Evolutionary conservation across 2,329 filamentous ascomycete genomes (phyloP).

Genomic region (Chrysoporthe cubensis): DNA sequence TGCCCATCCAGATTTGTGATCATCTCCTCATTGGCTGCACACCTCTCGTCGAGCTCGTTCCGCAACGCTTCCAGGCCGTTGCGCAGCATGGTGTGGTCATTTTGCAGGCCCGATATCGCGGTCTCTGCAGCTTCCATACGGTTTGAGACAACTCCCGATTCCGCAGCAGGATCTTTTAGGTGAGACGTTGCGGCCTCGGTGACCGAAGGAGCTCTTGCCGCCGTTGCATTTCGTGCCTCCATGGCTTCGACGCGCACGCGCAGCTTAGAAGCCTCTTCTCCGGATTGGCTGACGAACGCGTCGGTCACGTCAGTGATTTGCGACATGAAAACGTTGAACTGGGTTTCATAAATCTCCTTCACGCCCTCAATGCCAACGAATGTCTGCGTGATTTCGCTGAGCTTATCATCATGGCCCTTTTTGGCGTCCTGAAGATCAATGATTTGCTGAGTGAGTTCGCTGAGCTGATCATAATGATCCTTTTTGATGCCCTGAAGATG

Average conservation of each 20-base stretch:
- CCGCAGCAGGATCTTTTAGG: background rate
- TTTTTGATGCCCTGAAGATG: background rate
- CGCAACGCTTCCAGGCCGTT: background rate
- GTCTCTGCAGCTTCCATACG: slow-evolving; percentile 6
- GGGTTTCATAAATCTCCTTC: too few relatives aligned
- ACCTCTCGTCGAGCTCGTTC: background rate
- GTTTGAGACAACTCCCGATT: background rate
- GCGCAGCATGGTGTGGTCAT: background rate
- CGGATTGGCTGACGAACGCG: slow-evolving; percentile 3
- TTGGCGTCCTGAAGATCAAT: background rate
- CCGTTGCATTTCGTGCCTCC: background rate
- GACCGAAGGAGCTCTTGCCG: background rate
- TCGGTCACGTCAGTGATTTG: background rate
- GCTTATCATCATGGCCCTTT: background rate
- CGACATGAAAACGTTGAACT: too few relatives aligned
- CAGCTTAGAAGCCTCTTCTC: background rate
- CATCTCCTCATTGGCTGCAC: slow-evolving; percentile 20
- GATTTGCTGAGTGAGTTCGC: background rate
- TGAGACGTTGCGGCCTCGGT: background rate
- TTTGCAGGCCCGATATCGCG: slow-evolving; percentile 1
- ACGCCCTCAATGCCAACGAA: too few relatives aligned
- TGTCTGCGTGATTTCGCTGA: background rate
- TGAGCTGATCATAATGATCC: background rate
- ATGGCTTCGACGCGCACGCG: background rate
- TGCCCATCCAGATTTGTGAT: slow-evolving; percentile 20